Evolutionary conservation across 2,329 filamentous ascomycete species (phyloP).

Genomic region (Fonsecaea nubica): DNA sequence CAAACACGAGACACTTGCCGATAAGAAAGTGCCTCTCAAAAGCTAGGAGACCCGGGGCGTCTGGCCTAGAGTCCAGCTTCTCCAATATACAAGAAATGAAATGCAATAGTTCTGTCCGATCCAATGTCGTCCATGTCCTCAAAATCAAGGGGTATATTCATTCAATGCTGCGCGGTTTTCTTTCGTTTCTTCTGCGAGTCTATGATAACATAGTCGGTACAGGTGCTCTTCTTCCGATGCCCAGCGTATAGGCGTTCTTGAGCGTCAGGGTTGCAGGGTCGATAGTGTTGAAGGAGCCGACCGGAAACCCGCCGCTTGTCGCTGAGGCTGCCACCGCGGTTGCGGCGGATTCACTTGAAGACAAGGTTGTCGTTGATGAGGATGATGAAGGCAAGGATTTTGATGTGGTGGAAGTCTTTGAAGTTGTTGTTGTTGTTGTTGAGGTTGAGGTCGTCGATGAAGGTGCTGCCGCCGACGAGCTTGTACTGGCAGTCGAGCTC

Average conservation of each 20-base stretch:
- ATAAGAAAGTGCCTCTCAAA: slow-evolving; percentile 16
- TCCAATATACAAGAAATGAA: slow-evolving; percentile 23
- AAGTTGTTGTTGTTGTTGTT: slow-evolving; percentile 14
- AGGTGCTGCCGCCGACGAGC: slow-evolving; percentile 10
- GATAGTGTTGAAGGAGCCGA: slow-evolving; percentile 32
- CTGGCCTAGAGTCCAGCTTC: background rate
- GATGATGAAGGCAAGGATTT: slow-evolving; percentile 16
- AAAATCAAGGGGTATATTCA: slow-evolving; percentile 3
- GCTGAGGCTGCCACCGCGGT: slow-evolving; percentile 20
- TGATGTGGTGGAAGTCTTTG: slow-evolving; percentile 2
- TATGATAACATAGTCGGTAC: slow-evolving; percentile 29
- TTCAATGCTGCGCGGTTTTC: slow-evolving; percentile 3
- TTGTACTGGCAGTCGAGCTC: slow-evolving; percentile 16
- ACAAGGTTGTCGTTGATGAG: slow-evolving; percentile 16
- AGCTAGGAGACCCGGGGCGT: background rate
- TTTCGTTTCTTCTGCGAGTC: slow-evolving; percentile 16
- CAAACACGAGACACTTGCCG: slow-evolving; percentile 28
- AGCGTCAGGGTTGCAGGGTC: slow-evolving; percentile 39
- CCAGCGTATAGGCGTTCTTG: slow-evolving; percentile 34
- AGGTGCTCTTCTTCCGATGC: slow-evolving; percentile 34
- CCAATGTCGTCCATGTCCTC: slow-evolving; percentile 6
- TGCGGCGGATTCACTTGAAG: slow-evolving; percentile 16
- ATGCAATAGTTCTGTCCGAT: slow-evolving; percentile 5
- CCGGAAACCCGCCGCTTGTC: slow-evolving; percentile 16
- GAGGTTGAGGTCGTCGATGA: slow-evolving; percentile 5